Percentiles rank a stretch among this genome's conserved stretches.
These are phyloP conservation scores for Kodamaea ohmeri DNA, from an alignment of 1,139 yeast genomes.

Conservation along the genomic window DNA sequence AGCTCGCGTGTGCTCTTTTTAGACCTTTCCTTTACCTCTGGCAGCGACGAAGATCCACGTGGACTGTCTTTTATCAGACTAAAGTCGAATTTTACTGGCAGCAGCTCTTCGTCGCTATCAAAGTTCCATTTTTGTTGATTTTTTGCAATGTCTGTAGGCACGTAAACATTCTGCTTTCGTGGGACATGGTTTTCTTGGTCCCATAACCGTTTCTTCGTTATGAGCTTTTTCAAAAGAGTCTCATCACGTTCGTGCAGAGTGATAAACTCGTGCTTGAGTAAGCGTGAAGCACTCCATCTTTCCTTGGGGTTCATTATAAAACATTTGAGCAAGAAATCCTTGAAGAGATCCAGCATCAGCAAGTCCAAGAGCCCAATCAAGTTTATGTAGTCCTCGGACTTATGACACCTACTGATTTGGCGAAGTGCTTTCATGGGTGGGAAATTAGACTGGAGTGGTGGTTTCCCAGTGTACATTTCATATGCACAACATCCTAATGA, in stretches of 20 bases:
- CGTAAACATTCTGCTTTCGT: slow-evolving; percentile 35
- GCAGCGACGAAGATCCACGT: slow-evolving; percentile 13
- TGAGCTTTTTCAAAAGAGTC: slow-evolving; percentile 30
- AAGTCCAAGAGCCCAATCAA: slow-evolving; percentile 30
- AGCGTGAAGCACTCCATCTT: slow-evolving; percentile 56
- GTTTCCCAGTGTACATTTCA: slow-evolving; percentile 79
- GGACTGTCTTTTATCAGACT: slow-evolving; percentile 28
- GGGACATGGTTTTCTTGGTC: slow-evolving; percentile 40
- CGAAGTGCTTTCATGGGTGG: slow-evolving; percentile 76
- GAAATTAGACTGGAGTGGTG: slow-evolving; percentile 70
- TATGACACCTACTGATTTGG: slow-evolving; percentile 40
- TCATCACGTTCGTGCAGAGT: slow-evolving; percentile 18
- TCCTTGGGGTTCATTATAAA: slow-evolving; percentile 58
- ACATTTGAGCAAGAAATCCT: slow-evolving; percentile 65
- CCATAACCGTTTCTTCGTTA: slow-evolving; percentile 41
- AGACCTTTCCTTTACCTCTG: slow-evolving; percentile 5
- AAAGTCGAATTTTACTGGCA: slow-evolving; percentile 35
- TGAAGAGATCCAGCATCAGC: slow-evolving; percentile 28
- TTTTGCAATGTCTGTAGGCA: slow-evolving; percentile 37
- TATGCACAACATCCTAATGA: slow-evolving; percentile 89
- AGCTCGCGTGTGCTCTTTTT: slow-evolving; percentile 13
- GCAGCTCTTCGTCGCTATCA: slow-evolving; percentile 15
- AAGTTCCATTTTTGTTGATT: slow-evolving; percentile 38
- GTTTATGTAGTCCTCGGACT: slow-evolving; percentile 32
- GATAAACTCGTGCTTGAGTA: slow-evolving; percentile 63